Evolutionary conservation across 1,284 basidiomycete genomes (phyloP), one percentile per base, ranked within the genome.

Genomic region (Schizophyllum amplum): DNA sequence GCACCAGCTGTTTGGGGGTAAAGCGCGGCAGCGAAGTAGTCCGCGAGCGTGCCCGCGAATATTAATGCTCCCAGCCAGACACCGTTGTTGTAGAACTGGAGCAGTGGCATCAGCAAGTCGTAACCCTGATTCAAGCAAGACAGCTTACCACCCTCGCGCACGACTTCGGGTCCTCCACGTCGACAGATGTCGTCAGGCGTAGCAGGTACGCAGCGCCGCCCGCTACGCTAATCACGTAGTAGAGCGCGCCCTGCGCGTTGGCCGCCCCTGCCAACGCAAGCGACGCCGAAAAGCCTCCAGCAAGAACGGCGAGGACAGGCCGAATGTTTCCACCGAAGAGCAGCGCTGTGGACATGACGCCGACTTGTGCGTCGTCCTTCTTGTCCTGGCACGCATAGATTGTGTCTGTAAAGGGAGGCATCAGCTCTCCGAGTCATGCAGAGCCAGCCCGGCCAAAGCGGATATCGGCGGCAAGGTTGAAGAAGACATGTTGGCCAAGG

Each of bases 381-480:
- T 79, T 78, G 63, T 84, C 75, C 63, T 81, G 81, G 62, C 81
- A 80, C 4, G 80, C 81, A 60, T 83, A 83, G 56, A 84, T 81
- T 3, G 80, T 83, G 61, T 83, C 69, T 69, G 22, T 21, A 1
- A 15, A 23, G 33, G 33, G n/a, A n/a, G 33, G 33, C 3, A 17
- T 42, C 33, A 42, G 33, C 2, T 9, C 7, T 17, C 33, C 13
- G 17, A 9, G 33, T 42, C 33, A 9, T n/a, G n/a, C n/a, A n/a
- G n/a, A n/a, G n/a, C n/a, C n/a, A n/a, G n/a, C n/a, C n/a, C n/a
- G n/a, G n/a, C n/a, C n/a, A n/a, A n/a, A n/a, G n/a, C n/a, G n/a
- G n/a, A n/a, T n/a, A 42, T 17, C 13, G 33, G 17, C 11, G 33
- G 7, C 11, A 17, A 42, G 13, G 33, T 3, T 42, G 33, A 2